Evolutionary conservation across 1,284 basidiomycete genomes (phyloP).

Genomic region (Sanghuangporus weigelae): DNA sequence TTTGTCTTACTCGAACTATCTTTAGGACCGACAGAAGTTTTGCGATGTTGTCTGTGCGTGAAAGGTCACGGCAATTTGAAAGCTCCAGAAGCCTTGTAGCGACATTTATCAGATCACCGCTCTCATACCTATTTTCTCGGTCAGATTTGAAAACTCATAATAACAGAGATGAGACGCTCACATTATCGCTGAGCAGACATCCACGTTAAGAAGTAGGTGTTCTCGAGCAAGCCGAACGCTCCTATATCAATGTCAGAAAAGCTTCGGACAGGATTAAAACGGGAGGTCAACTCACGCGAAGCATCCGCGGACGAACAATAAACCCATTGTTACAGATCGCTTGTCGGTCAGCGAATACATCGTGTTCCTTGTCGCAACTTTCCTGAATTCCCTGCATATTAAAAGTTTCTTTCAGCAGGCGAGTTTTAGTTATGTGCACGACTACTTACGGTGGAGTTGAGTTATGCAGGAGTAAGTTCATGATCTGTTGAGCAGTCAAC

Average conservation of each 20-base stretch:
- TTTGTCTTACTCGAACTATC: slow-evolving; percentile 9
- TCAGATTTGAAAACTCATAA: background rate
- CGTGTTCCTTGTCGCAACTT: background rate
- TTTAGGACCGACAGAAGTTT: slow-evolving; percentile 4
- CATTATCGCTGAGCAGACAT: slow-evolving; percentile 8
- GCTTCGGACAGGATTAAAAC: background rate
- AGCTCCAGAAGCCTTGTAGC: background rate
- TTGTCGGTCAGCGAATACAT: background rate
- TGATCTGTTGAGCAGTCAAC: background rate
- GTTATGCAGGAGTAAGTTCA: slow-evolving; percentile 9
- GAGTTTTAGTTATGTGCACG: background rate
- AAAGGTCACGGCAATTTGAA: background rate
- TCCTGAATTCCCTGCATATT: background rate
- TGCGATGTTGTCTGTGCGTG: background rate
- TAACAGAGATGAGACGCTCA: background rate
- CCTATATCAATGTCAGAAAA: background rate
- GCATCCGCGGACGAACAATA: slow-evolving; percentile 10
- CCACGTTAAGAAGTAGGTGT: slow-evolving; percentile 14
- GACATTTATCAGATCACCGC: background rate
- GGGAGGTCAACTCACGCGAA: slow-evolving; percentile 3
- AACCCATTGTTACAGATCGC: background rate
- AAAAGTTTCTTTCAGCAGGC: background rate
- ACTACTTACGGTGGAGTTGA: background rate
- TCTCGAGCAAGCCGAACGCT: slow-evolving; percentile 6
- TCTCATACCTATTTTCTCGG: slow-evolving; percentile 3